Conservation (phyloP, 73 alveolate genomes). For the Tetrahymena malaccensis region DNA sequence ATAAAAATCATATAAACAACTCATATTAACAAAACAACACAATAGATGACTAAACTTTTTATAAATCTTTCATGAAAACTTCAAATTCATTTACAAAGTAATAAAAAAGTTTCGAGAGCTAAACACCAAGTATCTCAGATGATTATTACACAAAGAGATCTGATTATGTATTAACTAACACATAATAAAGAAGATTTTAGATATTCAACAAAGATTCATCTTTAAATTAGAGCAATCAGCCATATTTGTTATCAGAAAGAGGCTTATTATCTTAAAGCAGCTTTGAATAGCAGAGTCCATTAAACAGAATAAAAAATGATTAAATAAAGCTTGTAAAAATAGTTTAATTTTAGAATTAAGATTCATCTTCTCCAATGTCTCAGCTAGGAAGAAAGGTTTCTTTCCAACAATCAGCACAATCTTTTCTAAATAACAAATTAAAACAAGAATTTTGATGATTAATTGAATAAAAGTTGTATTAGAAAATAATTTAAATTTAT, state of each 20-base stretch:
- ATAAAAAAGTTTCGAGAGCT: background rate
- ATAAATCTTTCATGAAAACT: background rate
- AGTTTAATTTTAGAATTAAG: background rate
- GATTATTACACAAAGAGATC: background rate
- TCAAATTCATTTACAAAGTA: background rate
- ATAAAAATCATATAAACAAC: background rate
- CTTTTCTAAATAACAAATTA: background rate
- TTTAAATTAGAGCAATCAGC: background rate
- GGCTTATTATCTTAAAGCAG: background rate
- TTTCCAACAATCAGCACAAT: background rate
- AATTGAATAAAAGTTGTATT: no score
- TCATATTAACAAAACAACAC: background rate
- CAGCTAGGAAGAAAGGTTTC: background rate
- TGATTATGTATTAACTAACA: background rate
- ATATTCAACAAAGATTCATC: background rate
- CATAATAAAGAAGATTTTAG: background rate
- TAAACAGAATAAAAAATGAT: background rate
- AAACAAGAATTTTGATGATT: background rate
- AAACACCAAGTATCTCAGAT: background rate
- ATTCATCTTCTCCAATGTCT: background rate
- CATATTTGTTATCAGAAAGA: background rate
- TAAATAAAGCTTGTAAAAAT: background rate
- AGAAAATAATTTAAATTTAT: no score
- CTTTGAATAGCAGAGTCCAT: background rate
- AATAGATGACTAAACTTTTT: background rate